Base-by-base conservation (phyloP, 2,329 filamentous ascomycete genomes). In the Dactylellina haptotyla region DNA sequence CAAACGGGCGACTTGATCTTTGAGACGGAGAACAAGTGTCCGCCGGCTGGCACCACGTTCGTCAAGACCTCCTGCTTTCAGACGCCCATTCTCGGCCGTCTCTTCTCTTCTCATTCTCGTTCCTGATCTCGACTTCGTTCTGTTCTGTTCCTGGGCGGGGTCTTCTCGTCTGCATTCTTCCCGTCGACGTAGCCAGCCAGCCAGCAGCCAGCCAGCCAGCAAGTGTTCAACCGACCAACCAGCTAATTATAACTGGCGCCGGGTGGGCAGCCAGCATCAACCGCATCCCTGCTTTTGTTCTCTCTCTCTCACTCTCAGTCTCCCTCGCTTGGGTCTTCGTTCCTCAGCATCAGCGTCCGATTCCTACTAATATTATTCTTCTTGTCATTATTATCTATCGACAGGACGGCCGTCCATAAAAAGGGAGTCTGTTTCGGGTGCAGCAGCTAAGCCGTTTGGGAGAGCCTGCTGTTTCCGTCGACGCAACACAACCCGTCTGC, bases 21-120 rank as follows among this genome's bases (percentile, higher is more conserved):
- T n/a, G n/a, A n/a, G n/a, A n/a, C n/a, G 34, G 26, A 9, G 30
- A 63, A 63, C 65, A 59, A 72, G 67, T 65, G 59, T 43, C 67
- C 59, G 66, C 66, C 66, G 66, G 57, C 20, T 25, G 56, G 18
- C 18, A 20, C 43, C 50, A 32, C 16, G 25, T 30, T 69, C 56
- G 57, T 32, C 26, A 57, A 10, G 59, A 65, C 67, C 67, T 72
- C 6, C 59, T 72, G 43, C 39, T 65, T 72, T 59, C 66, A 58
- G 65, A 12, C 48, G 23, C 20, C 18, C 2, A n/a, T 32, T 16
- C 14, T 18, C 18, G 16, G 14, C 32, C n/a, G 16, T 20, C 10
- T 25, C 46, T 50, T 50, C 46, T 30, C 20, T n/a, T 34, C 32
- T 34, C 32, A n/a, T n/a, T n/a, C n/a, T n/a, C n/a, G n/a, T n/a